Conservation (phyloP, 2,329 filamentous ascomycete genomes). For the Emmonsiellopsis sp. region DNA sequence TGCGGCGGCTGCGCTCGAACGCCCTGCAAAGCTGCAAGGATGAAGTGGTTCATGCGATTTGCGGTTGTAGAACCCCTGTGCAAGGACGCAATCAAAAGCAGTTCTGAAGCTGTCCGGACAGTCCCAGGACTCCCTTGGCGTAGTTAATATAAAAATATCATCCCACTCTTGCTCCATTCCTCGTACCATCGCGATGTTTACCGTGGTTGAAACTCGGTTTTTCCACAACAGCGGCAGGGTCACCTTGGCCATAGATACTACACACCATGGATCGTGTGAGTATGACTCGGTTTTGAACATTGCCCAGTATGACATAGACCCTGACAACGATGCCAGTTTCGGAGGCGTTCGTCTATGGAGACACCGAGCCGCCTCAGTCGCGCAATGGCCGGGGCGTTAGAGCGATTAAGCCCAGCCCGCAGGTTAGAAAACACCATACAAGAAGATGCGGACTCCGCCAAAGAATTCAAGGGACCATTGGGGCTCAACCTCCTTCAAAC, state of each 20-base stretch:
- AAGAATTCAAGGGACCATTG: conserved; percentile 10
- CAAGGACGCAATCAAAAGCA: no score
- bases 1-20: no score
- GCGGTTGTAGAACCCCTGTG: no score
- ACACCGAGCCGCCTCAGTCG: background rate
- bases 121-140: background rate
- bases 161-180: background rate
- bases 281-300: background rate
- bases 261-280: background rate
- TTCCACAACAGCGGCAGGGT: background rate
- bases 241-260: background rate
- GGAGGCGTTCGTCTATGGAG: background rate
- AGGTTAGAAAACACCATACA: background rate
- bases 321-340: background rate
- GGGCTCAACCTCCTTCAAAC: conserved; percentile 11
- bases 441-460: background rate
- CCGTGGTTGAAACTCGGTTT: background rate
- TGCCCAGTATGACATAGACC: background rate
- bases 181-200: background rate
- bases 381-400: background rate
- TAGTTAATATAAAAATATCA: background rate
- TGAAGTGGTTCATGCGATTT: no score
- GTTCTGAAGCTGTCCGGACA: background rate
- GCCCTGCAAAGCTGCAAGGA: no score
- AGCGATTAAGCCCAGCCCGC: background rate